phyloP scores from a whole-genome alignment of 805 yeast genomes.

The Soucietia sequanensis region DNA sequence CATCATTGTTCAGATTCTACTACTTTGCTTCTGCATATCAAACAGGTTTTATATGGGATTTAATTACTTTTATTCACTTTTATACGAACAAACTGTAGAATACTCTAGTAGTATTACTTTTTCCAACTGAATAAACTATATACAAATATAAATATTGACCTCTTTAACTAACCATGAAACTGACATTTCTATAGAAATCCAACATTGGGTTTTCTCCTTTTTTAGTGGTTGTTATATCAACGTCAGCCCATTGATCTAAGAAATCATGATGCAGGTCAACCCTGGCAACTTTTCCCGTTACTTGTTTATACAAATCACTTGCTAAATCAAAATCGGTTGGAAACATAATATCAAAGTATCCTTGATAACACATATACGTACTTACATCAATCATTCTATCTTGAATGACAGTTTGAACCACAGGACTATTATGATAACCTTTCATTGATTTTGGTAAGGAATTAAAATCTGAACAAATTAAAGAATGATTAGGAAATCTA shows the following conservation, averaged over 20 bases:
- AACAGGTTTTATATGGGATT: too few species aligned
- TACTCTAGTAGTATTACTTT: too few species aligned
- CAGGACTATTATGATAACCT: constrained; percentile 69
- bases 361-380: constrained; percentile 81
- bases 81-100: too few species aligned
- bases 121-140: not conserved
- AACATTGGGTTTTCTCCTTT: constrained; percentile 86
- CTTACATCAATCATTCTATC: constrained; percentile 66
- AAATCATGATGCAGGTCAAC: constrained; percentile 63
- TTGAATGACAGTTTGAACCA: constrained; percentile 72
- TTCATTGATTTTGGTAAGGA: constrained; percentile 43
- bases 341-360: constrained; percentile 83
- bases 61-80: too few species aligned
- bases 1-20: too few species aligned
- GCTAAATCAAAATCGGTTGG: constrained; percentile 73
- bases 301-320: constrained; percentile 58
- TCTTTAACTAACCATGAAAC: constrained; percentile 55
- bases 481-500: constrained; percentile 71
- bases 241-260: constrained; percentile 67
- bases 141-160: too few species aligned
- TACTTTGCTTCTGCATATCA: too few species aligned
- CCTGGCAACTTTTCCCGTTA: constrained; percentile 58
- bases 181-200: constrained; percentile 71
- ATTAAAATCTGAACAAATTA: constrained; percentile 71
- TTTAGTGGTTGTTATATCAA: constrained; percentile 62